Evolutionary conservation across 2,329 filamentous ascomycete species (phyloP).

Genomic region (Claviceps humidiphila): DNA sequence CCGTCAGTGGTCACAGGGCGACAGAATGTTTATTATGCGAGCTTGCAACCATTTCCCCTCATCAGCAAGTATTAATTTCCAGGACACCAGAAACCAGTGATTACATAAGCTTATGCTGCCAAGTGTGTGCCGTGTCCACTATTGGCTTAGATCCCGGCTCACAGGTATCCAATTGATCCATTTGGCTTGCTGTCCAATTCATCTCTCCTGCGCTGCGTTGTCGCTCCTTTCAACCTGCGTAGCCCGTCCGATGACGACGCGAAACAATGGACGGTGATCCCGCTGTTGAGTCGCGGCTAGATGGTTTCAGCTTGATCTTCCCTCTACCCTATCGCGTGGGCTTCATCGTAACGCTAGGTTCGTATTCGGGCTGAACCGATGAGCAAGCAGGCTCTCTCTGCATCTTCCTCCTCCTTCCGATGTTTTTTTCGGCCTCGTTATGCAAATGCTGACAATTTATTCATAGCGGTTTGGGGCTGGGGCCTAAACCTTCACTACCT

Average conservation of each 20-base stretch:
- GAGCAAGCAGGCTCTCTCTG: not conserved
- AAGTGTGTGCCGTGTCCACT: too few relatives aligned
- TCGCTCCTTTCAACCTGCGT: not conserved
- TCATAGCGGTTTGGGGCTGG: constrained; percentile 91
- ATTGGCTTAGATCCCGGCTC: too few relatives aligned
- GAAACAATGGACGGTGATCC: constrained; percentile 57
- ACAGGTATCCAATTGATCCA: too few relatives aligned
- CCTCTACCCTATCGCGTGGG: constrained; percentile 84
- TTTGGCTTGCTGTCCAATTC: too few relatives aligned
- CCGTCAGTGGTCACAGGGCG: too few relatives aligned
- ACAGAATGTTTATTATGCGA: too few relatives aligned
- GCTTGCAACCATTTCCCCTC: too few relatives aligned
- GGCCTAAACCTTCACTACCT: constrained; percentile 84
- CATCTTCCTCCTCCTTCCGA: not conserved
- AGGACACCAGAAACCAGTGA: too few relatives aligned
- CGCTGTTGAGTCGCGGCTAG: constrained; percentile 56
- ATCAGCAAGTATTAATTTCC: too few relatives aligned
- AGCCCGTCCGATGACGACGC: constrained; percentile 4
- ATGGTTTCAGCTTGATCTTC: constrained; percentile 75
- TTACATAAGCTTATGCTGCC: too few relatives aligned
- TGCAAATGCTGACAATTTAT: not conserved
- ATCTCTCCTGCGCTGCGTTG: not conserved
- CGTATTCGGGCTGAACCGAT: constrained; percentile 11
- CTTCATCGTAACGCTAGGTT: constrained; percentile 74
- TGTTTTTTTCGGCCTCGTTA: not conserved